phyloP scores from a whole-genome alignment of 164 flowering plant species.

The Chimonanthus salicifolius region DNA sequence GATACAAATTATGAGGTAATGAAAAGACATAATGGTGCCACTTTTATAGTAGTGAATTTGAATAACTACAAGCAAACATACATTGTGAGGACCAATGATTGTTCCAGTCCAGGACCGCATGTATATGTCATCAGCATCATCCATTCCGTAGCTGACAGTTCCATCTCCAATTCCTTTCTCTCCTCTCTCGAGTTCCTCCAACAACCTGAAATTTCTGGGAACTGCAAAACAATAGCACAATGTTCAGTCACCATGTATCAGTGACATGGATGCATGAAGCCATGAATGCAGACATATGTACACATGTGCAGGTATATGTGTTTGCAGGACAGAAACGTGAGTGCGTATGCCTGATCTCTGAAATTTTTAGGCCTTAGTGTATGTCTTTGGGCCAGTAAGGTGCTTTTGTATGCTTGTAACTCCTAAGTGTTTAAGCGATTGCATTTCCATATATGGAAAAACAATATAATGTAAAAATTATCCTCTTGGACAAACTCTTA shows the following conservation, averaged over 20 bases:
- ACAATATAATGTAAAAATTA: no score
- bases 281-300: background rate
- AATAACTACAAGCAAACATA: conserved; percentile 12
- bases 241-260: background rate
- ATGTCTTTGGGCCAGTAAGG: no score
- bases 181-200: conserved; percentile 74
- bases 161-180: conserved; percentile 83
- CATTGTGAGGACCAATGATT: conserved; percentile 65
- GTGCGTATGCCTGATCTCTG: no score
- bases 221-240: conserved; percentile 29
- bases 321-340: background rate
- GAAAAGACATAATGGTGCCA: background rate
- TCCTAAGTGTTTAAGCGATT: no score
- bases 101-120: conserved; percentile 84
- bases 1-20: background rate
- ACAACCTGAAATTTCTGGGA: conserved; percentile 67
- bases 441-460: no score
- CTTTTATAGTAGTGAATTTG: background rate
- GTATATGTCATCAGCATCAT: conserved; percentile 66
- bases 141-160: conserved; percentile 82
- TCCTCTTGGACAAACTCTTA: no score
- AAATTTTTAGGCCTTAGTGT: no score
- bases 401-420: no score
- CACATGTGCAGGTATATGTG: background rate
- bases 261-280: background rate